phyloP scores from a whole-genome alignment of 257 asterid genomes.

The Rhazya stricta region DNA sequence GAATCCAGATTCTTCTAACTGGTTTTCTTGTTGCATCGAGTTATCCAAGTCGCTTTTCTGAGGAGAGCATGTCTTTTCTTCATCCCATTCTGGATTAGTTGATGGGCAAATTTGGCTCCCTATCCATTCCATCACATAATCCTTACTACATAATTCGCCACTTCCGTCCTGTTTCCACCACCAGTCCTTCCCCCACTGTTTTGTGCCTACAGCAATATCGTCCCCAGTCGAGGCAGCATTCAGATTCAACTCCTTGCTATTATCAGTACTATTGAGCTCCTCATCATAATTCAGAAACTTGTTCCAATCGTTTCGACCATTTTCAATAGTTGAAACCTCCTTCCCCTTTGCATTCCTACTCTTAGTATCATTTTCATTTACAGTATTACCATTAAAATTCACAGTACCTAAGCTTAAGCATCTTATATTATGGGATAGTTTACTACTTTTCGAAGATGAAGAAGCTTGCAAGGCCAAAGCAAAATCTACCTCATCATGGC shows the following conservation, averaged over 20 bases:
- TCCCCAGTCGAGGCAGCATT: slow-evolving; percentile 22
- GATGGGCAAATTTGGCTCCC: slow-evolving; percentile 77
- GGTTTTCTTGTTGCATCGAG: slow-evolving; percentile 22
- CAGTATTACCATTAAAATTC: slow-evolving; percentile 31
- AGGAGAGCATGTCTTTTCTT: slow-evolving; percentile 43
- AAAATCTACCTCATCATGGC: slow-evolving; percentile 85
- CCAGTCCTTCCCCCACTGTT: slow-evolving; percentile 97
- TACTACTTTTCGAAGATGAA: slow-evolving; percentile 51
- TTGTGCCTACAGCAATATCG: slow-evolving; percentile 30
- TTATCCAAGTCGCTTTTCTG: slow-evolving; percentile 24
- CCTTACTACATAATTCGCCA: slow-evolving; percentile 84
- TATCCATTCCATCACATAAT: slow-evolving; percentile 95
- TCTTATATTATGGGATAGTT: slow-evolving; percentile 42
- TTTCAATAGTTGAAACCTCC: slow-evolving; percentile 39
- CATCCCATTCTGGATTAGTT: slow-evolving; percentile 55
- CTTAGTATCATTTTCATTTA: slow-evolving; percentile 32
- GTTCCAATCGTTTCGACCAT: slow-evolving; percentile 40
- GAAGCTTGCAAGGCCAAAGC: slow-evolving; percentile 93
- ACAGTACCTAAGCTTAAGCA: slow-evolving; percentile 37
- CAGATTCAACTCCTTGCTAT: slow-evolving; percentile 43
- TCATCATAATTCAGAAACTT: slow-evolving; percentile 48
- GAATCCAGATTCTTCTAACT: slow-evolving; percentile 25
- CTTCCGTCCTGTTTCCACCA: slow-evolving; percentile 99
- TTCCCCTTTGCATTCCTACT: slow-evolving; percentile 50
- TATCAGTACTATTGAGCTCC: slow-evolving; percentile 43